Evolutionary conservation across 805 yeast genomes (phyloP).

Genomic region (Isabelozyma gotoi): DNA sequence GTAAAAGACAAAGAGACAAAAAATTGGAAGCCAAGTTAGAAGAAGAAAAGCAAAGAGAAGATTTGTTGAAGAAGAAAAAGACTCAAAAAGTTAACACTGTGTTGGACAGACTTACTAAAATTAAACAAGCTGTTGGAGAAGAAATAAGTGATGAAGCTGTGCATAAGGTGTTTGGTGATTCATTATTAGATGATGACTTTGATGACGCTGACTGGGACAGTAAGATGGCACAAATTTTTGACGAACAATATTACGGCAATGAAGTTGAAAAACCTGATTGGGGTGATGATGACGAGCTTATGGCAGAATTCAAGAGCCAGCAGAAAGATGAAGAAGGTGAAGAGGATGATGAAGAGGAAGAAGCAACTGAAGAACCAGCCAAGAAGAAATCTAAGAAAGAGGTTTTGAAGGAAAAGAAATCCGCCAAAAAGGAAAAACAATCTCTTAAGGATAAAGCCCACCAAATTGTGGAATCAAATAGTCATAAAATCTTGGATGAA

Average conservation of each 20-base stretch:
- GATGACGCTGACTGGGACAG: conserved; percentile 90
- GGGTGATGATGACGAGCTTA: conserved; percentile 34
- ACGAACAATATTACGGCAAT: conserved; percentile 74
- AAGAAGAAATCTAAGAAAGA: conserved; percentile 52
- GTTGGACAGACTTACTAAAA: conserved; percentile 64
- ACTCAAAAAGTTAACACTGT: conserved; percentile 75
- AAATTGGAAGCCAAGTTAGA: conserved; percentile 53
- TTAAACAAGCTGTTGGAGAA: conserved; percentile 68
- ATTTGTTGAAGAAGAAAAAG: conserved; percentile 67
- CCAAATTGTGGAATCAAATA: conserved; percentile 72
- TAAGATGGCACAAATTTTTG: conserved; percentile 79
- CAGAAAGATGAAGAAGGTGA: conserved; percentile 22
- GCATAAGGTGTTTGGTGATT: conserved; percentile 67
- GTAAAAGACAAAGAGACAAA: conserved; percentile 81
- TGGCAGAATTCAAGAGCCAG: conserved; percentile 19
- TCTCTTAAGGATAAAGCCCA: conserved; percentile 68
- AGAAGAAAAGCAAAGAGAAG: conserved; percentile 56
- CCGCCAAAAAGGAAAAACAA: conserved; percentile 61
- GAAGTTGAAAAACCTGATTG: conserved; percentile 41
- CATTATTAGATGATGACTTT: conserved; percentile 82
- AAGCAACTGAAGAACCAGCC: conserved; percentile 6
- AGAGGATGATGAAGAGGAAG: conserved; percentile 13
- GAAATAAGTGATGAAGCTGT: conserved; percentile 59
- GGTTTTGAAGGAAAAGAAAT: conserved; percentile 54
- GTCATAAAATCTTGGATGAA: conserved; percentile 64